Evolutionary conservation across 768 basidiomycete species (phyloP).

Genomic region (Termitomyces sp.): DNA sequence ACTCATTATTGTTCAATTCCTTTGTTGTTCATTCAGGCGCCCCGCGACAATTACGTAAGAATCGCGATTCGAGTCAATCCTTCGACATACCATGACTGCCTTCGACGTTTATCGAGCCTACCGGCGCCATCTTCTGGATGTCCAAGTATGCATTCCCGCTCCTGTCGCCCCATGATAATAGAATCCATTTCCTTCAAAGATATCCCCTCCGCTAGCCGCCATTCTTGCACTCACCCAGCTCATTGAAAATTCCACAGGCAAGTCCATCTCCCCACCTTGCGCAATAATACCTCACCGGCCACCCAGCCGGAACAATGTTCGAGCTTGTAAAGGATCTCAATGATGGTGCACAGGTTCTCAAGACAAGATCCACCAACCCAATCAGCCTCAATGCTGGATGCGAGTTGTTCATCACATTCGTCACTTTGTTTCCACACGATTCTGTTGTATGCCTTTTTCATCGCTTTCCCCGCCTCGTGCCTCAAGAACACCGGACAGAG

Average conservation of each 20-base stretch:
- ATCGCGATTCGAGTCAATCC: constrained; percentile 1
- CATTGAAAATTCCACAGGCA: constrained; percentile 77
- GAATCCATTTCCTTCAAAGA: constrained; percentile 41
- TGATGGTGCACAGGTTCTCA: constrained; percentile 66
- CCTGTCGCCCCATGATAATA: constrained; percentile 3
- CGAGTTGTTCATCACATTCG: constrained; percentile 88
- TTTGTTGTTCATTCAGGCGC: no score
- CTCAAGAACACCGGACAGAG: constrained; percentile 45
- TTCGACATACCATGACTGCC: constrained; percentile 8
- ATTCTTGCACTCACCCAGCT: constrained; percentile 83
- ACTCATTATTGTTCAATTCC: not conserved
- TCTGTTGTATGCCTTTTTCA: constrained; percentile 56
- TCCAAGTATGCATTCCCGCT: constrained; percentile 49
- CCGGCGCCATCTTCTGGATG: constrained; percentile 57
- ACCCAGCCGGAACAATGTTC: constrained; percentile 83
- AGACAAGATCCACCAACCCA: constrained; percentile 64
- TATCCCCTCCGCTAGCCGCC: constrained; percentile 84
- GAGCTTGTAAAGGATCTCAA: constrained; percentile 87
- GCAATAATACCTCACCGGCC: constrained; percentile 11
- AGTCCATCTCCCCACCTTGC: constrained; percentile 17
- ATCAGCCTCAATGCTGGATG: constrained; percentile 88
- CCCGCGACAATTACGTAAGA: constrained; percentile 13
- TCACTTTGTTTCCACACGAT: constrained; percentile 81
- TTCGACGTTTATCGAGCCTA: constrained; percentile 51
- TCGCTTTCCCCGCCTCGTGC: constrained; percentile 12